Percentiles rank a stretch among this genome's conserved stretches.
phyloP scores from a whole-genome alignment of 768 basidiomycete genomes.

The Mycena vulgaris region DNA sequence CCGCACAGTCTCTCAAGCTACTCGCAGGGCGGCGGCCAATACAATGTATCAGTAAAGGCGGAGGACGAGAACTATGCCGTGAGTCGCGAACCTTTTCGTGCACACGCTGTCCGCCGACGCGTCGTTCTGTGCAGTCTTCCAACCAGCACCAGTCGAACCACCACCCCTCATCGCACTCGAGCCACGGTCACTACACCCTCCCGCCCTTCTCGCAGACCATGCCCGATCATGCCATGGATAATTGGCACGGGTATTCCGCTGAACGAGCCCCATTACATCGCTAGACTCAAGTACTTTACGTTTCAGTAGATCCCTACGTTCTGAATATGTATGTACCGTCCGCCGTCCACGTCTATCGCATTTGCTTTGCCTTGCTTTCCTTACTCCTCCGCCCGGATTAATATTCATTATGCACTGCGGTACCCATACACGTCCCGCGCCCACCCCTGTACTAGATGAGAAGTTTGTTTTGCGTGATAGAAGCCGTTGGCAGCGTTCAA shows the following conservation, averaged over 20 bases:
- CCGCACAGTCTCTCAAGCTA: slow-evolving; percentile 58
- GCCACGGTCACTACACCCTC: slow-evolving; percentile 58
- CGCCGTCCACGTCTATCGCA: slow-evolving; percentile 6
- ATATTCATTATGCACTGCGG: slow-evolving; percentile 31
- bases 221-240: slow-evolving; percentile 65
- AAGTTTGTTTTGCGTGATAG: slow-evolving; percentile 35
- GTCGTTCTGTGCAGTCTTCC: slow-evolving; percentile 42
- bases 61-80: slow-evolving; percentile 73
- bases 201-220: slow-evolving; percentile 64
- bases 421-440: not conserved
- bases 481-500: slow-evolving; percentile 22
- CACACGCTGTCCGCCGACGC: not conserved
- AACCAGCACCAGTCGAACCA: slow-evolving; percentile 55
- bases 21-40: slow-evolving; percentile 62
- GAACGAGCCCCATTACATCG: slow-evolving; percentile 76
- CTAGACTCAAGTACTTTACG: slow-evolving; percentile 51
- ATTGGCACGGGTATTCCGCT: slow-evolving; percentile 77
- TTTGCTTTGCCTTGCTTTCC: slow-evolving; percentile 32
- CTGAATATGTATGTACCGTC: slow-evolving; percentile 33
- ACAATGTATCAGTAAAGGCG: slow-evolving; percentile 69
- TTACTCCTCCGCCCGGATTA: slow-evolving; percentile 7
- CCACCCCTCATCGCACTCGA: slow-evolving; percentile 32
- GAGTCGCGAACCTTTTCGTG: slow-evolving; percentile 46
- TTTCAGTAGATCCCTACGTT: slow-evolving; percentile 32
- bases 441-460: slow-evolving; percentile 28